Base-by-base conservation (phyloP, 2,329 filamentous ascomycete species). In the Fusarium tuaranense region DNA sequence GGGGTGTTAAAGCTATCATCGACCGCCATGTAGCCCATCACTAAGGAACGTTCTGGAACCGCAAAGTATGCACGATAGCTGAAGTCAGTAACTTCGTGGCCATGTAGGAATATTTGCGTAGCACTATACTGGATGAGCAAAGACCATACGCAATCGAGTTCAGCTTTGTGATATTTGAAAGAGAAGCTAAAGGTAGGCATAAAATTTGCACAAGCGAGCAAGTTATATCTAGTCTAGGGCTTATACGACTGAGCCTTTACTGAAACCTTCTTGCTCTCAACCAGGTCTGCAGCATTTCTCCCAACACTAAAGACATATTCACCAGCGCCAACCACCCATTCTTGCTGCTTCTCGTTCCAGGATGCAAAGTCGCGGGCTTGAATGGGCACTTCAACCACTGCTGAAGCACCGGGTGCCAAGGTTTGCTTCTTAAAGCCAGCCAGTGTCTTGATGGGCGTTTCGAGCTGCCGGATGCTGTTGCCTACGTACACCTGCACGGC, bases 401-500 rank as follows among this genome's bases (percentile, higher is more conserved):
- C n/a, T 3, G 55, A 41, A 79, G 80, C 63, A n/a, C 36, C 36
- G 6, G 14, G 14, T n/a, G 59, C 44, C 39, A 74, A 34, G 10
- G 27, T 67, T 1, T 34, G 27, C 30, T 57, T 57, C 27, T 22
- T 32, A 13, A 57, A 34, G 2, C 53, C 53, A 32, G 8, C 76
- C 0, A 81, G 73, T 5, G 63, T 51, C 62, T 80, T 81, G 14
- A 74, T 32, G 2, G 79, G 78, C 48, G 74, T 67, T 12, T 76
- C 68, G 10, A 59, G 9, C 7, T 59, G 61, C 1, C 38, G 7
- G 4, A 55, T 36, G 3, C 7, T 57, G 20, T 57, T 68, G 8
- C 79, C 79, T 5, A 72, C 78, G 77, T 91, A 92, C 3, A 90
- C 76, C 67, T 91, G 90, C 3, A 90, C 87, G 3, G 91, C 87